These are phyloP conservation scores for Bisporella sp. DNA, from an alignment of 2,329 filamentous ascomycete genomes.

Conservation along the genomic window DNA sequence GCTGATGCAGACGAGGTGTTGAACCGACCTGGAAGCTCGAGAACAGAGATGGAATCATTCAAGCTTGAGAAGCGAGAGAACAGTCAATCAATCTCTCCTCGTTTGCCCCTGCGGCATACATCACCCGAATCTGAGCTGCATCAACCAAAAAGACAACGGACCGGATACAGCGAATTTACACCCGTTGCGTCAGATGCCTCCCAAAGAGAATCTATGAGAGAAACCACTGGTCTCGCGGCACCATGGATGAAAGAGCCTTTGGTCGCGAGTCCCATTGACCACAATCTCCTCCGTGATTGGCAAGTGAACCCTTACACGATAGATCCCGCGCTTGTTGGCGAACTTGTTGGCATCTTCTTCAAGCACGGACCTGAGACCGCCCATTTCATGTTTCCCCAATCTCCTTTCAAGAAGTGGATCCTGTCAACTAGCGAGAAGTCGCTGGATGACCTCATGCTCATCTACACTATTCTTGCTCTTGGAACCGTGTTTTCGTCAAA, in stretches of 20 bases:
- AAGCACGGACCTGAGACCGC: slow-evolving; percentile 45
- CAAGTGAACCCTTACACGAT: slow-evolving; percentile 43
- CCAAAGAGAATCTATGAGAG: slow-evolving; percentile 17
- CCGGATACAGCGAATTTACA: slow-evolving; percentile 23
- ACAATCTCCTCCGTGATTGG: slow-evolving; percentile 18
- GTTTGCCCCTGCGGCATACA: slow-evolving; percentile 16
- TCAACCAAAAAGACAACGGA: slow-evolving; percentile 25
- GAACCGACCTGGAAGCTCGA: slow-evolving; percentile 22
- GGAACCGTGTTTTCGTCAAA: slow-evolving; percentile 47
- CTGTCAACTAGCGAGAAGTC: slow-evolving; percentile 38
- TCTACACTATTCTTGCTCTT: slow-evolving; percentile 52
- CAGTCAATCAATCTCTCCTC: slow-evolving; percentile 22
- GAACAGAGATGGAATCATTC: slow-evolving; percentile 22
- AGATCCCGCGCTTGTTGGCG: slow-evolving; percentile 40
- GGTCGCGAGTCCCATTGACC: slow-evolving; percentile 7
- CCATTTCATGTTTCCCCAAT: slow-evolving; percentile 48
- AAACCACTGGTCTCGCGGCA: slow-evolving; percentile 15
- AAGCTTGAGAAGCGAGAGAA: slow-evolving; percentile 20
- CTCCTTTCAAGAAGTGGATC: slow-evolving; percentile 48
- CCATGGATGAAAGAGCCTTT: slow-evolving; percentile 15
- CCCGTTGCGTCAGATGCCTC: slow-evolving; percentile 25
- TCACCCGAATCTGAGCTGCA: slow-evolving; percentile 21
- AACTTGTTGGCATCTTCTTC: slow-evolving; percentile 50
- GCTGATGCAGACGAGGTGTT: slow-evolving; percentile 24
- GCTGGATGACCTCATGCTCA: slow-evolving; percentile 48